Base-by-base conservation (phyloP, 2,329 filamentous ascomycete genomes). In the Penicillium expansum region DNA sequence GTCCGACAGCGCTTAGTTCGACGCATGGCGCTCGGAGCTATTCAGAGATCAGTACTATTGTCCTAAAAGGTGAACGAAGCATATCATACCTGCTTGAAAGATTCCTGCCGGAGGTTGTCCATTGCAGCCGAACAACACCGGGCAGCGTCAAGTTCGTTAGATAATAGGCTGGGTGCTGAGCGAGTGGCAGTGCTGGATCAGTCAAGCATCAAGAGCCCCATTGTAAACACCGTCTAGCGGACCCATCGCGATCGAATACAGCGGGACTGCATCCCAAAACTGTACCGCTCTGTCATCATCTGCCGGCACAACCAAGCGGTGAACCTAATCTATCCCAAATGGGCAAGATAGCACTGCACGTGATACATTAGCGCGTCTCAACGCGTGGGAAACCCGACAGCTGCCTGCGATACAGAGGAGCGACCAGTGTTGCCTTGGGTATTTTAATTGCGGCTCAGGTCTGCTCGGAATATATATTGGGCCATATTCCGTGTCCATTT, bases 21-120 rank as follows among this genome's bases (percentile, higher is more conserved):
- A 87, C 80, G 65, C 85, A 87, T 55, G 77, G 75, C 48, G 80
- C 77, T 62, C 85, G 86, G 54, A 88, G 76, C 81, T 84, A 64
- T 39, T 56, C 27, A 11, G 35, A 29, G 0, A n/a, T 55, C 20
- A 58, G 52, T 9, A 22, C 14, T 37, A 5, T 47, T 41, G 10
- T 16, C 9, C 9, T n/a, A 24, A 41, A 41, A 39, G n/a, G 1
- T 11, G 14, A 13, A 14, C 29, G 27, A 30, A 22, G 33, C 10
- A 20, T 41, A 32, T 50, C 56, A 52, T 68, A 77, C 76, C 70
- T 73, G 71, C 56, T 69, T 70, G 60, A 79, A 79, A 32, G 72
- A 69, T 66, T 76, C 69, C 56, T 79, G 75, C 43, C 72, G 68
- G 49, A 67, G 66, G 52, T 63, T 66, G 56, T 74, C 73, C 76